These are phyloP conservation scores for Erodium trifolium DNA, from an alignment of 441 rosid species.

Conservation along the genomic window DNA sequence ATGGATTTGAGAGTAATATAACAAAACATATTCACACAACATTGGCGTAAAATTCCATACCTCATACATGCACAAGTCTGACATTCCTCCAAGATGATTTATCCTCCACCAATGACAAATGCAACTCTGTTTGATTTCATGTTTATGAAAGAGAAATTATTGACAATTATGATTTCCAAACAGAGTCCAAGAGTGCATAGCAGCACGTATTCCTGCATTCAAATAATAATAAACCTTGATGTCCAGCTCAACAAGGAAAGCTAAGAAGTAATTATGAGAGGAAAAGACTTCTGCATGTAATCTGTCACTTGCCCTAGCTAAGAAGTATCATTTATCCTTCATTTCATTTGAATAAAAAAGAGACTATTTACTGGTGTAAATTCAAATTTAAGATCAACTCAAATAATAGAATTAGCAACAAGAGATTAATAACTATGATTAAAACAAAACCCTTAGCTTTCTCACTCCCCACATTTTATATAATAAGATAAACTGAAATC, in stretches of 20 bases:
- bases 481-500: background rate
- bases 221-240: background rate
- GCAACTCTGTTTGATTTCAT: slow-evolving; percentile 34
- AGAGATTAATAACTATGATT: background rate
- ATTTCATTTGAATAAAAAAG: no score
- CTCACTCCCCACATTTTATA: no score
- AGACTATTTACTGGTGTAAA: background rate
- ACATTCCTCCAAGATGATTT: slow-evolving; percentile 57
- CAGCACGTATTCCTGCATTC: slow-evolving; percentile 17
- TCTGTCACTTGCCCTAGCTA: background rate
- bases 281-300: background rate
- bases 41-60: slow-evolving; percentile 24
- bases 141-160: slow-evolving; percentile 24
- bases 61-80: slow-evolving; percentile 58
- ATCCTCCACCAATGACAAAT: slow-evolving; percentile 45
- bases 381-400: background rate
- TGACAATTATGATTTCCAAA: slow-evolving; percentile 30
- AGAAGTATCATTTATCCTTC: background rate
- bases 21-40: background rate
- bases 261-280: background rate
- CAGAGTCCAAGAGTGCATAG: slow-evolving; percentile 20
- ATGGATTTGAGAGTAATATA: background rate
- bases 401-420: no score
- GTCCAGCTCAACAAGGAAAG: background rate
- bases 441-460: no score